A percentile compares a stretch with the other conserved stretches of the same genome.
phyloP scores from a whole-genome alignment of 345 rosid species.

The Citrus inodora region DNA sequence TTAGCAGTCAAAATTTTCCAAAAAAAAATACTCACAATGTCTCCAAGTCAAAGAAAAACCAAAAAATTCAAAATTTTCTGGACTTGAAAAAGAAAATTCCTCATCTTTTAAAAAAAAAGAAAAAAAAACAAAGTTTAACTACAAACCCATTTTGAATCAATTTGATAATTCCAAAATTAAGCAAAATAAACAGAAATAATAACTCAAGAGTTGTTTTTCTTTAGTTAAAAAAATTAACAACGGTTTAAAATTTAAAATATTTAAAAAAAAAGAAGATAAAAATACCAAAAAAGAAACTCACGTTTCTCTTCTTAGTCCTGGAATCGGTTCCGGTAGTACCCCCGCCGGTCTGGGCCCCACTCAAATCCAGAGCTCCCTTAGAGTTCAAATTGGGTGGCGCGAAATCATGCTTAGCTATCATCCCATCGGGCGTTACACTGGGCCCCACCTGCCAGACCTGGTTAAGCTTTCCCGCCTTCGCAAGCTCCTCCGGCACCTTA shows the following conservation, averaged over 20 bases:
- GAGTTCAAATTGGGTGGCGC: conserved; percentile 28
- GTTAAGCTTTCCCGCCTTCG: conserved; percentile 44
- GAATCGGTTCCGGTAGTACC: conserved; percentile 26
- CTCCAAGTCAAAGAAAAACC: not conserved
- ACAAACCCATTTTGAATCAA: not conserved
- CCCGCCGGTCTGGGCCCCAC: conserved; percentile 14
- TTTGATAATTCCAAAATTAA: not conserved
- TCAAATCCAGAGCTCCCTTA: conserved; percentile 35
- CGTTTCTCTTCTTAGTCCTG: conserved; percentile 52
- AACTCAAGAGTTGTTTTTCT: not conserved
- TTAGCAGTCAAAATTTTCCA: not conserved
- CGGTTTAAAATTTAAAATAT: not conserved
- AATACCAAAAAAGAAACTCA: not conserved
- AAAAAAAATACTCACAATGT: not conserved
- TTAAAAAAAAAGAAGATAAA: not conserved
- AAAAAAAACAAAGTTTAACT: not conserved
- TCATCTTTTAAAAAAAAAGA: not conserved
- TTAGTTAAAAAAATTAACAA: no score
- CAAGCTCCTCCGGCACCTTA: conserved; percentile 55
- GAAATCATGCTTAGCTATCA: conserved; percentile 30
- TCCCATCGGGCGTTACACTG: conserved; percentile 15
- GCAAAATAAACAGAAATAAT: no score
- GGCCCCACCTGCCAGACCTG: conserved; percentile 93
- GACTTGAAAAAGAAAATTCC: not conserved
- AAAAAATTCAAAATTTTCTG: not conserved